Evolutionary conservation across 805 yeast genomes (phyloP).

Genomic region (Dipodascus albidus): DNA sequence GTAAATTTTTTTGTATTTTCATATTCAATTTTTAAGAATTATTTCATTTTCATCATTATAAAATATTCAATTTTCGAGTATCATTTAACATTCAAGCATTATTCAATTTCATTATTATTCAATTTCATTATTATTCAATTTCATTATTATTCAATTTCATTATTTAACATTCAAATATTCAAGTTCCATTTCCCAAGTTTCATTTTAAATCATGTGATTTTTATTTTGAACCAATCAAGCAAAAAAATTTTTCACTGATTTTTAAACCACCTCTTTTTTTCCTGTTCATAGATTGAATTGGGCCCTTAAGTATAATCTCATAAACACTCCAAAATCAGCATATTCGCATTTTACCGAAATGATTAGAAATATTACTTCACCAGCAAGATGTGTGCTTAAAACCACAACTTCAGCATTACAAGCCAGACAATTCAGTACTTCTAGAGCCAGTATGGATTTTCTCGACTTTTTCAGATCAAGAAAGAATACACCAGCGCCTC

Average conservation of each 20-base stretch:
- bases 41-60: too few species aligned
- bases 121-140: too few species aligned
- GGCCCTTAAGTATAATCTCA: too few species aligned
- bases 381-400: background rate
- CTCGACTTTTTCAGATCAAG: background rate
- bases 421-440: background rate
- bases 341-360: background rate
- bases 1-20: too few species aligned
- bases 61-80: too few species aligned
- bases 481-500: background rate
- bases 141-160: too few species aligned
- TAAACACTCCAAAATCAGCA: too few species aligned
- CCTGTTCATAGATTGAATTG: too few species aligned
- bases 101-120: too few species aligned
- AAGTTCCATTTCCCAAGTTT: background rate
- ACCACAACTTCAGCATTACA: background rate
- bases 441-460: background rate
- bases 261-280: background rate
- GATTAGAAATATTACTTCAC: background rate
- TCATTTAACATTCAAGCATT: too few species aligned
- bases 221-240: background rate
- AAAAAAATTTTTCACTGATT: background rate
- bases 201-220: background rate
- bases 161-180: too few species aligned
- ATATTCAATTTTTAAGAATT: too few species aligned